Base-by-base conservation (phyloP, 2,329 filamentous ascomycete species). In the Exserohilum rostratum region DNA sequence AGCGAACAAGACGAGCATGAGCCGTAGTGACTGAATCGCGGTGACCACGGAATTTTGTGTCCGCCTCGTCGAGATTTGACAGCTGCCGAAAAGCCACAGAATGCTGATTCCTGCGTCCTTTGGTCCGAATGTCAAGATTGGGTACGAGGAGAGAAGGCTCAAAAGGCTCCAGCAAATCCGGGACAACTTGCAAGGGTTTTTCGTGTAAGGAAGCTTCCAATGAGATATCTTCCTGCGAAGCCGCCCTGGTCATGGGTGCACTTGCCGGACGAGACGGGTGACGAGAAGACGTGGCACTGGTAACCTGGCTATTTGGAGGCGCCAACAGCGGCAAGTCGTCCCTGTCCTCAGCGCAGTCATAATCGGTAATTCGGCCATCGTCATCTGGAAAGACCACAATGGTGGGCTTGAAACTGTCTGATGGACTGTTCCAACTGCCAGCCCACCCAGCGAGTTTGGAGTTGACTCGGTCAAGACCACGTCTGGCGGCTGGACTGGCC, bases 1-100 rank as follows among this genome's bases (percentile, higher is more conserved):
- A 52, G 4, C 53, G 55, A 6, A 66, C 27, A n/a, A 73, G 55
- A 18, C 70, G 67, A 6, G 61, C 60, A 25, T 65, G 66, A 5
- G 69, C 67, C n/a, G 73, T 53, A 1, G 67, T 58, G 0, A 73
- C 56, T 0, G 72, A 75, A 44, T 75, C 69, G 20, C 69, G 66
- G 51, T 74, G 72, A 17, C 62, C 64, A 3, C 67, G 62, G 20
- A 75, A 75, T 13, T 53, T 64, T 1, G 61, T 18, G 2, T 72
- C 65, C 12, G 52, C 46, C 9, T 71, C 68, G 3, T 74, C 69
- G 11, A 73, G 33, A 17, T 70, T 70, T 0, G 70, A 73, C 6
- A 72, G 57, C 42, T 60, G 62, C 4, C 62, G 64, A 27, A 50
- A 10, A 5, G 42, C 27, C 2, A 45, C 47, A 2, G 53, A 22